These are phyloP conservation scores for Saccharomyces hybrid DNA, from an alignment of 1,139 yeast species.

Conservation along the genomic window DNA sequence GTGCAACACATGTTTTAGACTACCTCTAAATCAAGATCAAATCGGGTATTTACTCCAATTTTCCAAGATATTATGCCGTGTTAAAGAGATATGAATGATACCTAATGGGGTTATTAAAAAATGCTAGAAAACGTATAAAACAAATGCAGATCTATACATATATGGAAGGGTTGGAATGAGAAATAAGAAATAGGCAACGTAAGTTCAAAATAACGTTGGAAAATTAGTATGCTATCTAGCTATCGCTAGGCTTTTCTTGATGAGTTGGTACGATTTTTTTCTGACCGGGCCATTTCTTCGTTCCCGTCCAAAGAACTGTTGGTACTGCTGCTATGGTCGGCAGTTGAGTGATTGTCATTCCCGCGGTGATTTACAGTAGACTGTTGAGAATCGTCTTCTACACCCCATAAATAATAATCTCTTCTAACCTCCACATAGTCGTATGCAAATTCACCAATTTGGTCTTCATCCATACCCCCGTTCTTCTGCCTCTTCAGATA, in stretches of 20 bases:
- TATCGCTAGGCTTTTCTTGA: slow-evolving; percentile 5
- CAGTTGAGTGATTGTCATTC: not conserved
- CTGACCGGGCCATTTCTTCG: not conserved
- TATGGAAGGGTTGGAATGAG: not conserved
- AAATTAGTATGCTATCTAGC: not conserved
- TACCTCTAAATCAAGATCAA: no score
- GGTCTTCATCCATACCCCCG: slow-evolving; percentile 94
- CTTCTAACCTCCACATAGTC: slow-evolving; percentile 96
- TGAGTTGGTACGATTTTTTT: not conserved
- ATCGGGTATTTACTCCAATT: no score
- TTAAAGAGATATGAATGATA: no score
- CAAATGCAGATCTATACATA: slow-evolving; percentile 1
- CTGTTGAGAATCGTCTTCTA: slow-evolving; percentile 19
- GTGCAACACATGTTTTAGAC: no score
- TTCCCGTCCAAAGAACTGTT: not conserved
- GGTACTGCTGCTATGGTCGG: not conserved
- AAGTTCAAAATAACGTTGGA: slow-evolving; percentile 1
- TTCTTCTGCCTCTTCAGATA: slow-evolving; percentile 78
- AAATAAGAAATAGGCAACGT: slow-evolving; percentile 1
- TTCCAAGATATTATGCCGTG: no score
- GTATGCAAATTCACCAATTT: slow-evolving; percentile 96
- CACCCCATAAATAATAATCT: slow-evolving; percentile 72
- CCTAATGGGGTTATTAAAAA: not conserved
- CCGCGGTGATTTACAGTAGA: not conserved
- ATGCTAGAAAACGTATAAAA: slow-evolving; percentile 3